These are phyloP conservation scores for cucumber (Cucumis sativus) DNA, from an alignment of 306 rosid genomes.

Conservation along the genomic window DNA sequence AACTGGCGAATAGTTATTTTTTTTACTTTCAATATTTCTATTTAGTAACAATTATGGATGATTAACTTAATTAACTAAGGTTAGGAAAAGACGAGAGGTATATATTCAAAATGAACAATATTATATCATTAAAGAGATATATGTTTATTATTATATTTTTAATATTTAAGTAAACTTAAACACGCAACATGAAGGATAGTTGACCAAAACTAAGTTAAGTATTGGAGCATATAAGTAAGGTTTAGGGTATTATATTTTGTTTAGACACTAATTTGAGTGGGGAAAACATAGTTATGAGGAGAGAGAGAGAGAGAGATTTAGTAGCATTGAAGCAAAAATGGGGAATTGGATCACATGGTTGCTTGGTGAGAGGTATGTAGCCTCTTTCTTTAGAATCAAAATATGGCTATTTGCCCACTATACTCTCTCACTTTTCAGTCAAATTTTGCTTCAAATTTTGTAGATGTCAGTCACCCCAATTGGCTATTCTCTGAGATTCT, in stretches of 20 bases:
- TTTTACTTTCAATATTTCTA: neutral
- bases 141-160: no score
- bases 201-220: neutral
- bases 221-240: no score
- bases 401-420: constrained; percentile 3
- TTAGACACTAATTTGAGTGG: neutral
- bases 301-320: neutral
- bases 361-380: constrained; percentile 12
- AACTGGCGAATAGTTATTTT: neutral
- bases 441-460: neutral
- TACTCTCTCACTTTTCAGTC: neutral
- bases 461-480: constrained; percentile 21
- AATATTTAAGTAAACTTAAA: no score
- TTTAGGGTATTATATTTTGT: no score
- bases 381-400: constrained; percentile 14
- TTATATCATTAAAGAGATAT: no score
- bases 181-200: no score
- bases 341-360: constrained; percentile 49
- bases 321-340: neutral
- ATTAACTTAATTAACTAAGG: neutral
- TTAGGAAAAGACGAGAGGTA: no score
- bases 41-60: neutral
- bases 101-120: no score
- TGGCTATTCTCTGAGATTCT: constrained; percentile 18
- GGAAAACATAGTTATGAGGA: neutral